Base-by-base conservation (phyloP, 495 filamentous ascomycete genomes). In the Glonium stellatum region DNA sequence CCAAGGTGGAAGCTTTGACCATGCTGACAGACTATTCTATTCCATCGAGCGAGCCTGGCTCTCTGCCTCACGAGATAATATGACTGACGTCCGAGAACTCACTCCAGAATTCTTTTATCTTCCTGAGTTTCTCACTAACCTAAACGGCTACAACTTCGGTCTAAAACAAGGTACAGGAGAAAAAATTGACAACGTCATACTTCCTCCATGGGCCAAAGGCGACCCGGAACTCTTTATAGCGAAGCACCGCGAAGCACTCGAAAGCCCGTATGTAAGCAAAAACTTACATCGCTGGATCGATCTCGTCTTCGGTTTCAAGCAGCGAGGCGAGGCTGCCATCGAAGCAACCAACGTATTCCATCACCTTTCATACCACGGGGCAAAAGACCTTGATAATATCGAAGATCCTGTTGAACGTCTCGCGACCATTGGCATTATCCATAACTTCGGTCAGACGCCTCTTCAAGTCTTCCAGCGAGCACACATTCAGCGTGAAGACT, bases 361-460 rank as follows among this genome's bases (percentile, higher is more conserved):
- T 65, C 88, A 95, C 67, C 78, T 96, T 12, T 96, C 91, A 0
- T 98, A 98, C 73, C 88, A 90, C 62, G 93, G 93, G 13, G 90
- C 92, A 10, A 90, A 87, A 65, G 88, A 98, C 73, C 79, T 98
- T 1, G 93, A 98, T 66, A 85, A 83, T 49, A 97, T 98, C 66
- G 82, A 85, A 42, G 93, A 98, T 68, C 87, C 88, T 0, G 80
- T 89, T 57, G 91, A 96, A 70, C 80, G 88, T 37, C 73, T 88
- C 18, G 88, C 89, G 4, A 92, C 90, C 0, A 96, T 96, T 63
- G 88, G 90, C 23, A 96, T 96, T 67, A 96, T 98, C 60, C 91
- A 98, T 73, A 97, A 97, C 68, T 98, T 98, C 73, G 93, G 93
- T 1, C 93, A 98, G 70, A 98, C 95, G 12, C 95, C 95, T 1